Percentiles rank a stretch among this genome's conserved stretches.
phyloP scores from a whole-genome alignment of 2,329 filamentous ascomycete genomes.

The Cladophialophora immunda region DNA sequence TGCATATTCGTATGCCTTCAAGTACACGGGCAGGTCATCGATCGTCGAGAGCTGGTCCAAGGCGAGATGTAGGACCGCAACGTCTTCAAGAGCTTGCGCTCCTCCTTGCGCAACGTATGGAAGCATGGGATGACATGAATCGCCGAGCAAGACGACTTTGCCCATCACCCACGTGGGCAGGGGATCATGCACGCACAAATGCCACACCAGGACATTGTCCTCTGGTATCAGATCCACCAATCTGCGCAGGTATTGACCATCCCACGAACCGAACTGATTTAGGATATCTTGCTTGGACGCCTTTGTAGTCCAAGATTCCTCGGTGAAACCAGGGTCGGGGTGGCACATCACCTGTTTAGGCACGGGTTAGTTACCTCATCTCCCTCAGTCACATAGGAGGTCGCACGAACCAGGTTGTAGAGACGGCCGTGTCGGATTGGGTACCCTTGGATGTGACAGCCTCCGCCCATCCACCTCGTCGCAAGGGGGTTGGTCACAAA shows the following conservation, averaged over 20 bases:
- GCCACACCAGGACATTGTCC: constrained; percentile 4
- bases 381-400: constrained; percentile 25
- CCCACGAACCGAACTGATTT: constrained; percentile 53
- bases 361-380: constrained; percentile 11
- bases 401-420: constrained; percentile 43
- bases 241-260: not conserved
- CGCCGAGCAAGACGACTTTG: constrained; percentile 54
- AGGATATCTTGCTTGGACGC: constrained; percentile 17
- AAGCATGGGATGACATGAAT: constrained; percentile 56
- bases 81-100: constrained; percentile 55
- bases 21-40: not conserved
- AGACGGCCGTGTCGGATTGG: constrained; percentile 42
- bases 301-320: constrained; percentile 9
- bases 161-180: constrained; percentile 60
- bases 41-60: not conserved
- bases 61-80: constrained; percentile 45
- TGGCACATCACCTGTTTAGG: constrained; percentile 40
- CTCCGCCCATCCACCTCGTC: constrained; percentile 44
- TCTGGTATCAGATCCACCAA: constrained; percentile 3
- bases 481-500: constrained; percentile 41
- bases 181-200: constrained; percentile 1
- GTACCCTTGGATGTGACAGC: constrained; percentile 43
- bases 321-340: constrained; percentile 35
- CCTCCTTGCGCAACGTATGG: constrained; percentile 62
- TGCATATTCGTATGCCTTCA: constrained; percentile 4